Evolutionary conservation across 108 stramenopile species (phyloP).

Genomic region (Skeletonema tropicum): DNA sequence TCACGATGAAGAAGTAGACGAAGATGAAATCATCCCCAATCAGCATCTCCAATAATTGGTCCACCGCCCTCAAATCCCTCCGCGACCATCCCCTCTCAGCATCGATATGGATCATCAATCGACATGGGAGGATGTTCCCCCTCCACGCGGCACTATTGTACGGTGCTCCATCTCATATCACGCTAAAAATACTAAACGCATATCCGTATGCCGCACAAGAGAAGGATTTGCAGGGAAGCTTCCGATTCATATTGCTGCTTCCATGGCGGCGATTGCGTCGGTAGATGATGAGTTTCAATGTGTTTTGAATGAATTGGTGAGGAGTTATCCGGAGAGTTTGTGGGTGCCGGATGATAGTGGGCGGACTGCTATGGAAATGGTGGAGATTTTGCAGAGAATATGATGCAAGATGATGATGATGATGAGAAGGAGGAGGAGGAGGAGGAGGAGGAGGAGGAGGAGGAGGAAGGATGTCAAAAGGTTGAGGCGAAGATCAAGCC

Average conservation of each 20-base stretch:
- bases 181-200: not conserved
- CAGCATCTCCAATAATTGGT: not conserved
- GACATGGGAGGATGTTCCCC: not conserved
- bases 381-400: not conserved
- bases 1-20: not conserved
- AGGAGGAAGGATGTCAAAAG: not conserved
- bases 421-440: too few relatives aligned
- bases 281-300: not conserved
- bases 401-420: not conserved
- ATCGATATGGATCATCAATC: not conserved
- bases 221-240: not conserved
- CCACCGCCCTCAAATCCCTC: not conserved
- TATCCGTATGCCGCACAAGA: not conserved
- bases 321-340: not conserved
- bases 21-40: not conserved
- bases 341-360: not conserved
- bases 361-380: not conserved
- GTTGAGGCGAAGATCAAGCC: too few relatives aligned
- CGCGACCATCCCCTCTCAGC: not conserved
- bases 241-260: not conserved
- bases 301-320: not conserved
- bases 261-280: not conserved
- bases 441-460: not conserved
- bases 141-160: not conserved
- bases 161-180: not conserved